Conservation (phyloP, 345 rosid genomes). For the Rhodomyrtus tomentosa region DNA sequence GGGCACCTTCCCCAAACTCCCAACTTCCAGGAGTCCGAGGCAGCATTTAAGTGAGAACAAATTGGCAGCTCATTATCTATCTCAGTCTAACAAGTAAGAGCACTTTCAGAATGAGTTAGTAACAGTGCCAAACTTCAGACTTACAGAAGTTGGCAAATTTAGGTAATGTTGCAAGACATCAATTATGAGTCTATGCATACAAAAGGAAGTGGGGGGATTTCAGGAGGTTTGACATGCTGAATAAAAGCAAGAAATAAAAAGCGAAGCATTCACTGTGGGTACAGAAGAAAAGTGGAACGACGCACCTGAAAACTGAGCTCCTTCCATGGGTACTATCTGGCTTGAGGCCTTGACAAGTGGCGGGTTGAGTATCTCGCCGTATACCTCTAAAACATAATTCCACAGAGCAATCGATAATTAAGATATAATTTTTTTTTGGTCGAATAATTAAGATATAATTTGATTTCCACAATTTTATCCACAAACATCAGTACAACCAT, state of each 20-base stretch:
- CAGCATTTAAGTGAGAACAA: not conserved
- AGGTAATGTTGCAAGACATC: not conserved
- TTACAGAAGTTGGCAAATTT: not conserved
- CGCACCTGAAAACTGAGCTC: too few relatives aligned
- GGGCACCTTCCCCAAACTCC: not conserved
- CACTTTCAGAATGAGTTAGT: not conserved
- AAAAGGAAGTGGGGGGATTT: not conserved
- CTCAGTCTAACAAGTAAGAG: too few relatives aligned
- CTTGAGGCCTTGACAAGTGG: not conserved
- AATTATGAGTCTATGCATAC: not conserved
- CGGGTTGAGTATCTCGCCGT: slow-evolving; percentile 8
- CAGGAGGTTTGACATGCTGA: too few relatives aligned
- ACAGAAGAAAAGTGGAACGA: too few relatives aligned
- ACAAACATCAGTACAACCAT: not conserved
- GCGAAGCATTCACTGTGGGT: too few relatives aligned
- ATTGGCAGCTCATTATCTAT: not conserved
- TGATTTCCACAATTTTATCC: not conserved
- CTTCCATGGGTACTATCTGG: not conserved
- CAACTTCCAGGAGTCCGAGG: not conserved
- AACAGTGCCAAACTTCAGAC: not conserved
- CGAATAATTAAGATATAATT: too few relatives aligned
- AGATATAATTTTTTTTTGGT: not conserved
- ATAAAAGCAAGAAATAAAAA: too few relatives aligned
- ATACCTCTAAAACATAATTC: slow-evolving; percentile 15
- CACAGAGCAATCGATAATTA: not conserved